A percentile compares a stretch with the other conserved stretches of the same genome.
Conservation (phyloP, 495 filamentous ascomycete genomes). For the Bacidia gigantensis region DNA sequence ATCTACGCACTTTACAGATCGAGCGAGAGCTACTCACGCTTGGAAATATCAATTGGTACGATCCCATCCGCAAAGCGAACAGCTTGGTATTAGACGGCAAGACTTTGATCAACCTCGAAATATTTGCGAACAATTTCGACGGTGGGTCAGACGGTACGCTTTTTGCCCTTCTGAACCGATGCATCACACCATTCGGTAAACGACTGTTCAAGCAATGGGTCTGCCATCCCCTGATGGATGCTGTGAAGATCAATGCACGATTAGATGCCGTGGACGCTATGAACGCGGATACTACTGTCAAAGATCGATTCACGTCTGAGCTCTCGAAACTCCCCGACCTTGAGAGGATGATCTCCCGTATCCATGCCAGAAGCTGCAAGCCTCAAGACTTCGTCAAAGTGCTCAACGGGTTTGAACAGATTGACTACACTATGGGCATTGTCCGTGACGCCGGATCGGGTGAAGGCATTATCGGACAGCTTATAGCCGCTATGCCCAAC, state of each 20-base stretch:
- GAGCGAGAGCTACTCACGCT: conserved; percentile 79
- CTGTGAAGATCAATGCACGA: conserved; percentile 78
- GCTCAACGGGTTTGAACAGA: conserved; percentile 93
- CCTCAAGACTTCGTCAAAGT: conserved; percentile 88
- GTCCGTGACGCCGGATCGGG: conserved; percentile 54
- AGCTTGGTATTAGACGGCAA: conserved; percentile 92
- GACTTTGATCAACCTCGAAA: conserved; percentile 91
- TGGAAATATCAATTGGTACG: conserved; percentile 84
- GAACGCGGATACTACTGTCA: conserved; percentile 64
- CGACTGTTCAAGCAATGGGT: conserved; percentile 95
- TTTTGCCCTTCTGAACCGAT: conserved; percentile 81
- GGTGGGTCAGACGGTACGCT: conserved; percentile 74
- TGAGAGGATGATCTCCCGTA: conserved; percentile 83
- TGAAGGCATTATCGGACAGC: conserved; percentile 69
- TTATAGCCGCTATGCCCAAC: conserved; percentile 76
- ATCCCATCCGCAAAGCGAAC: conserved; percentile 84
- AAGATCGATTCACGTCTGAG: conserved; percentile 71
- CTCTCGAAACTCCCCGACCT: conserved; percentile 87
- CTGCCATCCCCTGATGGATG: conserved; percentile 84
- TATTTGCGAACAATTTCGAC: conserved; percentile 90
- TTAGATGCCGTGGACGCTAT: conserved; percentile 90
- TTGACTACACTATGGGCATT: conserved; percentile 77
- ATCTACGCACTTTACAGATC: conserved; percentile 76
- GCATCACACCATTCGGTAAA: conserved; percentile 95
- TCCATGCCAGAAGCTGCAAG: conserved; percentile 81